Evolutionary conservation across 2,329 filamentous ascomycete species (phyloP).

Genomic region (Scedosporium minutisporum): DNA sequence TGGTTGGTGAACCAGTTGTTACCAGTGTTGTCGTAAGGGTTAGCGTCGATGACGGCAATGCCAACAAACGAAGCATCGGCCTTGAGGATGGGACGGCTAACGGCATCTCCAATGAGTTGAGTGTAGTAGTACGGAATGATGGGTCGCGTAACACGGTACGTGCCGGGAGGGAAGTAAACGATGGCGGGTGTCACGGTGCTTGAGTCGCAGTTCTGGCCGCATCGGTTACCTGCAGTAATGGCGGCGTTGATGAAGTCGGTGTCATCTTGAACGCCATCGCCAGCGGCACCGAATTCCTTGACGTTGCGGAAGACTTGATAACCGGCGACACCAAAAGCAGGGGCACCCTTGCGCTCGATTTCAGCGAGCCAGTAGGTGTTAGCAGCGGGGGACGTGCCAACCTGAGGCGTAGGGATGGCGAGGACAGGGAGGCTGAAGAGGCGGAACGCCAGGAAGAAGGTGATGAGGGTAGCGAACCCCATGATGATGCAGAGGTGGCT

Average conservation of each 20-base stretch:
- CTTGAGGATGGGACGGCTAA: constrained; percentile 31
- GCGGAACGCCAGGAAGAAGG: constrained; percentile 32
- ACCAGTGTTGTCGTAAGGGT: constrained; percentile 66
- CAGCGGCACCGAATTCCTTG: constrained; percentile 63
- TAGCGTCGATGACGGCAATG: constrained; percentile 80
- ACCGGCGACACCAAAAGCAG: constrained; percentile 47
- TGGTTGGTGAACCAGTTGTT: constrained; percentile 73
- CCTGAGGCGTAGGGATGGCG: constrained; percentile 22
- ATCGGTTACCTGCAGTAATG: constrained; percentile 68
- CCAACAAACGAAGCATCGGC: constrained; percentile 64
- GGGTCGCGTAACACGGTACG: constrained; percentile 70
- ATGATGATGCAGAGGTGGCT: constrained; percentile 29
- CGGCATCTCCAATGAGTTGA: constrained; percentile 75
- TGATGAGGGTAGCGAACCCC: constrained; percentile 33
- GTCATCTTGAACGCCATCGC: constrained; percentile 65
- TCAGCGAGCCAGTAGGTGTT: constrained; percentile 58
- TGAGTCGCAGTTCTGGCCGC: constrained; percentile 73
- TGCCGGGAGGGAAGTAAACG: constrained; percentile 86
- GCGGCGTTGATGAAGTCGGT: constrained; percentile 81
- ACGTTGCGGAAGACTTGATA: constrained; percentile 75
- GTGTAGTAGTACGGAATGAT: constrained; percentile 88
- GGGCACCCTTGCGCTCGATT: constrained; percentile 59
- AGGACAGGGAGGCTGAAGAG: constrained; percentile 25
- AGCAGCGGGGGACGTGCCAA: constrained; percentile 12
- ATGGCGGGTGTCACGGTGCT: constrained; percentile 74